Evolutionary conservation across 345 rosid genomes (phyloP), one percentile per base, ranked within the genome.

Genomic region (Eucalyptus paniculata): DNA sequence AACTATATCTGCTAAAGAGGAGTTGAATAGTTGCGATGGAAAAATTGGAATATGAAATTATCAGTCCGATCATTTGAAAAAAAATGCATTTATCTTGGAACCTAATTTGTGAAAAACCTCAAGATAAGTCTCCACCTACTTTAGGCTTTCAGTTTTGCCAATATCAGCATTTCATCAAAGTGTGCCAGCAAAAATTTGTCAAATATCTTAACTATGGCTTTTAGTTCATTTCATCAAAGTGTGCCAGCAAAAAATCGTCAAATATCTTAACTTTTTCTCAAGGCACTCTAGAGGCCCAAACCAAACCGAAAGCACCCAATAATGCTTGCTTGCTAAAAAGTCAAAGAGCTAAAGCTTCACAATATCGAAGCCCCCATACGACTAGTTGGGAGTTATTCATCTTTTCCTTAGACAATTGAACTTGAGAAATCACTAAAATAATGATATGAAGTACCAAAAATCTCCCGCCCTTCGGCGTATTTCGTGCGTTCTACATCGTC

Each of bases 111-210:
- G 62, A 56, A 56, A 56, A 56, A 56, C 3, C 62, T 26, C 3
- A 24, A 24, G 13, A 56, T 2, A 24, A 11, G 30, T 56, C 21
- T 5, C 30, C 13, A 56, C 62, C 0, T 10, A 1, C 1, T 5
- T 24, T 56, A 24, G 19, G 62, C 13, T 56, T 23, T 56, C 62
- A 4, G 5, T 24, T 56, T 56, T 56, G 62, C 62, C 62, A 10
- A 56, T 56, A 10, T 56, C 1, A 24, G 13, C 62, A 4, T 56
- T 56, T 24, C 62, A 10, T 26, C 13, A 11, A 56, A 56, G 12
- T 56, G 62, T 23, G 24, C 62, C 62, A 56, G 10, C 28, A 56
- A 56, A 9, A 23, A 23, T 2, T 56, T 1, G 2, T 23, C 28
- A 56, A 56, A 56, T 4, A 4, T 56, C 62, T 23, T 1, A 4